Evolutionary conservation across 805 yeast species (phyloP), one percentile per base, ranked within the genome.

Genomic region (Lipomyces chichibuensis): DNA sequence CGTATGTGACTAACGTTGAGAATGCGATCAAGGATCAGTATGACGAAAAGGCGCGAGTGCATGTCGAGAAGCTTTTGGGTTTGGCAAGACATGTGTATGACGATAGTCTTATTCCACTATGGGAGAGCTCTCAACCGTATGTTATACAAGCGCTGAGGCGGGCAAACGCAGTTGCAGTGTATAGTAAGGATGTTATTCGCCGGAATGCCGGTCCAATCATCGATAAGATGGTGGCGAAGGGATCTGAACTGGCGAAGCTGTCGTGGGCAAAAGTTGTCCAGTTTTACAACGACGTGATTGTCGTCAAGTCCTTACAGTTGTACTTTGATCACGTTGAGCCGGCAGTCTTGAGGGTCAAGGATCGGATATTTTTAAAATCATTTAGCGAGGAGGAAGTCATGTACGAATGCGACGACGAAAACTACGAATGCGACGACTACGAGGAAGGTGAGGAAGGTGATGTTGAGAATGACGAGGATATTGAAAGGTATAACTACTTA

Each of bases 211-310:
- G 61, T 25, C 57, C 61, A 23, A 8, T 58, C 5, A 23, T 29
- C 23, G 39, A 58, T 2, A 25, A 23, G 35, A 37, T 32, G n/a
- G 46, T 9, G 27, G 17, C 23, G 8, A 46, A 25, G 33, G 27
- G 27, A 11, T 9, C n/a, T n/a, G 49, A 32, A 14, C 25, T 32
- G 63, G 17, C 59, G 25, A 33, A 60, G 11, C 2, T 14, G 23
- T 17, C 49, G 14, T 46, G 60, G 59, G 33, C 25, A 14, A 23
- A 49, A 23, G n/a, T 29, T 27, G 33, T 46, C 25, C 9, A 25
- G 7, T 52, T 59, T 59, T 59, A 59, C 35, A 37, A 29, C 13
- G 60, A 59, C 14, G 57, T 59, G 25, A 17, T 59, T n/a, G n/a
- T 20, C 29, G 60, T 57, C 13, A 20, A 33, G 3, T 46, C 60